A percentile compares a stretch with the other conserved stretches of the same genome.
phyloP scores from a whole-genome alignment of 345 rosid species.

The Cardiospermum halicacabum region DNA sequence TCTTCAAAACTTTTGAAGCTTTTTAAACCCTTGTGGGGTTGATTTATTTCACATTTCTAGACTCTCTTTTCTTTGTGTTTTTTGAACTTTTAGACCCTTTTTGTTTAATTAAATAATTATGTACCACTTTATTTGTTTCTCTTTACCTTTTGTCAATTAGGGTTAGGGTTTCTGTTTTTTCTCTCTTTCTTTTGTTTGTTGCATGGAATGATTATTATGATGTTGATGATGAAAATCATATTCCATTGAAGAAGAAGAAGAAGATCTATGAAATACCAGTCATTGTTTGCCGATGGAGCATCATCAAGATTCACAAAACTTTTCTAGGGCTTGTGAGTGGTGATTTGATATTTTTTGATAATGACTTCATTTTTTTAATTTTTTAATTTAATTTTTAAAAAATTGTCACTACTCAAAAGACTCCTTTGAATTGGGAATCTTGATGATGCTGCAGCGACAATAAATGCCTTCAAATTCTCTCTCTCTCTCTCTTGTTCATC shows the following conservation, averaged over 20 bases:
- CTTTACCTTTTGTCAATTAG: conserved; percentile 20
- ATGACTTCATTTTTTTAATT: conserved; percentile 7
- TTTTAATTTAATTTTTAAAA: conserved; percentile 7
- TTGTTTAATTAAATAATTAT: too few species aligned
- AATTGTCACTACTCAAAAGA: conserved; percentile 11
- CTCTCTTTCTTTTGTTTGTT: conserved; percentile 5
- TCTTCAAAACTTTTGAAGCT: not conserved
- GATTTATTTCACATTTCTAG: conserved; percentile 13
- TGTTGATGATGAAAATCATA: not conserved
- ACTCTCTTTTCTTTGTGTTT: conserved; percentile 5
- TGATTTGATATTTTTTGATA: conserved; percentile 7
- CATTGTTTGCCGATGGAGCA: conserved; percentile 80
- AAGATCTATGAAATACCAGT: conserved; percentile 34
- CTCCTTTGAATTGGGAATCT: conserved; percentile 59
- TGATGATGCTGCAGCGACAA: conserved; percentile 99
- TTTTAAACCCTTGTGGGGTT: conserved; percentile 24
- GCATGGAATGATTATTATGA: conserved; percentile 4
- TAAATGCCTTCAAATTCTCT: conserved; percentile 53
- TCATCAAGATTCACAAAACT: conserved; percentile 92
- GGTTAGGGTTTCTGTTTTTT: conserved; percentile 34
- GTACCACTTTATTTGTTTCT: not conserved
- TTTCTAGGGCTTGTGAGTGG: conserved; percentile 20
- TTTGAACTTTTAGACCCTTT: not conserved
- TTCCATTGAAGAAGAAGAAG: conserved; percentile 4
- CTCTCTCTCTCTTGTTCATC: too few species aligned